Evolutionary conservation across 805 yeast genomes (phyloP), one percentile per base, ranked within the genome.

Genomic region (Metschnikowia reukaufii): DNA sequence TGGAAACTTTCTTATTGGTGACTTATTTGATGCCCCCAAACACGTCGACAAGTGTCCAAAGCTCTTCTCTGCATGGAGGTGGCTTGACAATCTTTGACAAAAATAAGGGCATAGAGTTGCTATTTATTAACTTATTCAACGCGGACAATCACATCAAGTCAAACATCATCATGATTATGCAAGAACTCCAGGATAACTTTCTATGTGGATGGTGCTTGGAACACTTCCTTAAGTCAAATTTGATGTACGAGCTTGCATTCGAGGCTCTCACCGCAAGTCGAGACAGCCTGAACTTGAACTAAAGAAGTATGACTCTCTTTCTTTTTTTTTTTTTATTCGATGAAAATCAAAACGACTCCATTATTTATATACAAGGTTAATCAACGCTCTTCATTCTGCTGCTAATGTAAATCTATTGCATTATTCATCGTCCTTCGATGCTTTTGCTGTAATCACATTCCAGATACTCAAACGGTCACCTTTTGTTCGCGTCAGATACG

Each of bases 401-500:
- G 12, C 12, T 25, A 9, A 25, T 25, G 8, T 9, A 25, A 25
- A 9, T 25, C 5, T 6, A 25, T 37, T 6, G 6, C 9, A 2
- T 37, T 29, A 37, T n/a, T 36, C 44, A 18, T 47, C 48, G 4
- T 50, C 48, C 21, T 32, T 43, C 20, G 44, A 44, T 8, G 48
- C 34, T 20, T 45, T 45, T 15, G 50, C 48, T 37, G 47, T 44
- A 44, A 46, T 40, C 16, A 54, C 50, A 18, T 52, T 56, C 59
- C 57, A 64, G 58, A 72, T 58, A 15, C 70, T 62, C 36, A 72
- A 63, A 38, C 72, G 58, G 57, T 83, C 90, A 50, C 87, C 88
- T 13, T 74, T 66, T 46, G 69, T 77, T 57, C 87, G 72, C n/a
- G 81, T 69, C 32, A 68, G 62, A 46, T 82, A 83, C 39, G 87